Conservation (phyloP, 305 asterid genomes). For the Withania somnifera region DNA sequence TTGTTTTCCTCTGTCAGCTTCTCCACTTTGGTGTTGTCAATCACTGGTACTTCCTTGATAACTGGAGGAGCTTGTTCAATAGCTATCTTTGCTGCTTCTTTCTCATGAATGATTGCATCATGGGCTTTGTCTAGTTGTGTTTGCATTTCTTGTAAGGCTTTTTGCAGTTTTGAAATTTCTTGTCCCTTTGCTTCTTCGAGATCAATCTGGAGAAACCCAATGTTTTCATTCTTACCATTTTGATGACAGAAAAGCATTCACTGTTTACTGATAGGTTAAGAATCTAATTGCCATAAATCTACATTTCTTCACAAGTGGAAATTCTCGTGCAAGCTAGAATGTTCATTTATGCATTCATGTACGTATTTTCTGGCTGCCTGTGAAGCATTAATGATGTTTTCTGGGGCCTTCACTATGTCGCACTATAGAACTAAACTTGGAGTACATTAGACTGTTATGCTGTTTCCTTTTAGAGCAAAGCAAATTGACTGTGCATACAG, state of each 20-base stretch:
- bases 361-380: neutral
- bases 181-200: conserved; percentile 90
- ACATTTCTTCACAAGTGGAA: neutral
- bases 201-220: conserved; percentile 41
- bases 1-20: conserved; percentile 57
- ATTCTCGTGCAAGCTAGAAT: neutral
- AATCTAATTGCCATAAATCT: neutral
- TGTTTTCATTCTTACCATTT: neutral
- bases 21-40: conserved; percentile 75
- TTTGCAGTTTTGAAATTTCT: conserved; percentile 66
- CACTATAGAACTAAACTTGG: neutral
- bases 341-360: neutral
- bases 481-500: conserved; percentile 23
- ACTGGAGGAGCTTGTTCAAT: conserved; percentile 92
- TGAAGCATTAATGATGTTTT: neutral
- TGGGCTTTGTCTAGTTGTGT: conserved; percentile 67
- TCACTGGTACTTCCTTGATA: conserved; percentile 74
- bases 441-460: conserved; percentile 4
- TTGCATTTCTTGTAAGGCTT: conserved; percentile 55
- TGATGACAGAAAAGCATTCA: neutral
- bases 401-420: neutral
- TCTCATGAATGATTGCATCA: conserved; percentile 52
- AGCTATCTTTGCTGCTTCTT: conserved; percentile 80
- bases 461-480: conserved; percentile 1
- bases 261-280: neutral